Conservation (phyloP, 352 stramenopile genomes). For the Globisporangium carolinianum region DNA sequence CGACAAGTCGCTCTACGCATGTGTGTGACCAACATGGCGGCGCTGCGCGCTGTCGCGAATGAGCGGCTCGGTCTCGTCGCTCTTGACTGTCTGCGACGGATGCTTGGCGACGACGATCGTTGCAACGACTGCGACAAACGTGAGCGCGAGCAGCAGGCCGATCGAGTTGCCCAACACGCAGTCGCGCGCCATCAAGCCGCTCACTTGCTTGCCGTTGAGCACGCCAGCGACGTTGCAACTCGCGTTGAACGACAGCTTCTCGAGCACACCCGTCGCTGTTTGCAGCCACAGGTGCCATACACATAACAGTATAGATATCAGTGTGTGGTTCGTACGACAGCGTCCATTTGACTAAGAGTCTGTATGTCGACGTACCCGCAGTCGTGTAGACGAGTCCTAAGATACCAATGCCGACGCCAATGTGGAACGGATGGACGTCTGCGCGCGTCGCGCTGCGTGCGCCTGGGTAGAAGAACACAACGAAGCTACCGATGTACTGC, state of each 20-base stretch:
- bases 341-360: not conserved
- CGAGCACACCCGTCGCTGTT: slow-evolving; percentile 48
- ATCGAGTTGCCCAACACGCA: slow-evolving; percentile 74
- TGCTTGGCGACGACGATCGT: slow-evolving; percentile 54
- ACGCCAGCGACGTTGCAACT: slow-evolving; percentile 77
- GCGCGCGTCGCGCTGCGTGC: slow-evolving; percentile 33
- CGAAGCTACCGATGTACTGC: slow-evolving; percentile 61
- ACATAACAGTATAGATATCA: not conserved
- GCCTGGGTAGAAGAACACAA: slow-evolving; percentile 73
- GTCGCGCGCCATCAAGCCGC: slow-evolving; percentile 63
- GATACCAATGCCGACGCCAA: slow-evolving; percentile 57
- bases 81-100: slow-evolving; percentile 1
- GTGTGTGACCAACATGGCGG: not conserved
- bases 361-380: slow-evolving; percentile 17
- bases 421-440: slow-evolving; percentile 49
- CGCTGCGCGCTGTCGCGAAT: slow-evolving; percentile 12
- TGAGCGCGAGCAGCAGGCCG: slow-evolving; percentile 48
- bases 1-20: not conserved
- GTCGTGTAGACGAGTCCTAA: slow-evolving; percentile 57
- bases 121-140: slow-evolving; percentile 30
- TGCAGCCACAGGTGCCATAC: not conserved
- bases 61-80: slow-evolving; percentile 39
- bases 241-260: slow-evolving; percentile 82
- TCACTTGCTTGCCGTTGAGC: slow-evolving; percentile 52
- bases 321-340: too few species aligned